phyloP scores from a whole-genome alignment of 495 filamentous ascomycete genomes.

The Neurospora hispaniola region DNA sequence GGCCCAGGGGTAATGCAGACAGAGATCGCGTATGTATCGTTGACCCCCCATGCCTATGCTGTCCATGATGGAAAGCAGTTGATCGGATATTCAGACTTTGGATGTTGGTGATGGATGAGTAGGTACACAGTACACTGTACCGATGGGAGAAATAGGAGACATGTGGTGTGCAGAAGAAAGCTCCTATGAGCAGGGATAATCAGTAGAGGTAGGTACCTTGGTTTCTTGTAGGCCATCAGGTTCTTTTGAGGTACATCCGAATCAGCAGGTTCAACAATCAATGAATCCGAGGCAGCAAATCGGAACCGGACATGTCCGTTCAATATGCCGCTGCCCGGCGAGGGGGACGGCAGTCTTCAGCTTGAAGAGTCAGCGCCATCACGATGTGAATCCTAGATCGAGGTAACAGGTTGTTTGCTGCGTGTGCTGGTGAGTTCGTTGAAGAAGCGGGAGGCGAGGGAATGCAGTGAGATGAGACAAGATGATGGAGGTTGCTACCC shows the following conservation, averaged over 20 bases:
- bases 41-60: not conserved
- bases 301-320: not conserved
- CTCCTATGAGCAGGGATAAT: not conserved
- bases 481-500: not conserved
- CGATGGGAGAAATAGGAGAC: not conserved
- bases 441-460: not conserved
- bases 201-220: not conserved
- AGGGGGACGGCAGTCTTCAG: not conserved
- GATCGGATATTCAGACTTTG: not conserved
- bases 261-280: not conserved
- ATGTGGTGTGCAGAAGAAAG: not conserved
- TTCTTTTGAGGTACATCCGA: not conserved
- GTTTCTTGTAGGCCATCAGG: too few relatives aligned
- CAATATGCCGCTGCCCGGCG: not conserved
- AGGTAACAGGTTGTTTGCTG: not conserved
- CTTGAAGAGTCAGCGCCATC: not conserved
- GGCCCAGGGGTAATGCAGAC: not conserved
- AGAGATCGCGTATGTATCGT: not conserved
- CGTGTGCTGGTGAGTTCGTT: not conserved
- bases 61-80: not conserved
- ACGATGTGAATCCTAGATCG: not conserved
- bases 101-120: not conserved
- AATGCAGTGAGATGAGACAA: not conserved
- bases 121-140: not conserved
- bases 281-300: not conserved